Evolutionary conservation across 306 rosid species (phyloP).

Genomic region (Echinosophora koreensis): DNA sequence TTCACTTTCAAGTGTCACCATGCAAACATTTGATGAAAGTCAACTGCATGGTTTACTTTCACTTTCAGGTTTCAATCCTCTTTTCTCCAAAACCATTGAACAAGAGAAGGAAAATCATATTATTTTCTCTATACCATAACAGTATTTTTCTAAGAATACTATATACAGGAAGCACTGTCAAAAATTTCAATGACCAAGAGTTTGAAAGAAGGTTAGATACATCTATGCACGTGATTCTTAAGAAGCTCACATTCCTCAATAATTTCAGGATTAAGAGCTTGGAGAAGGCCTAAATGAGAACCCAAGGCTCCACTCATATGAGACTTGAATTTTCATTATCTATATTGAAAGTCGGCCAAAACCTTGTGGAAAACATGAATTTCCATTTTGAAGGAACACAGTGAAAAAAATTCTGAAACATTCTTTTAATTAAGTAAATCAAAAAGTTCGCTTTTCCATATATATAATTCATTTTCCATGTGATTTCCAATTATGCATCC

Average conservation of each 20-base stretch:
- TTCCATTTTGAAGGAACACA: constrained; percentile 24
- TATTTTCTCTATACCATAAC: constrained; percentile 7
- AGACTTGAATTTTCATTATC: constrained; percentile 16
- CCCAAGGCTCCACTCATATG: not conserved
- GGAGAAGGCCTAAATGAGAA: constrained; percentile 28
- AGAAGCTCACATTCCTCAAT: constrained; percentile 30
- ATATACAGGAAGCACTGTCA: not conserved
- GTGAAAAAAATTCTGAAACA: not conserved
- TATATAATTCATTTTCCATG: constrained; percentile 21
- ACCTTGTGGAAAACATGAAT: not conserved
- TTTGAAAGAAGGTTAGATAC: not conserved
- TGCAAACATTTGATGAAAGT: constrained; percentile 22
- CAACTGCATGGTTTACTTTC: constrained; percentile 35
- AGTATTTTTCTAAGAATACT: constrained; percentile 5
- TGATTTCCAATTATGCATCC: constrained; percentile 24
- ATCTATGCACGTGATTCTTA: constrained; percentile 6
- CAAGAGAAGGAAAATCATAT: constrained; percentile 14
- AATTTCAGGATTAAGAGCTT: not conserved
- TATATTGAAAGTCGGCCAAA: not conserved
- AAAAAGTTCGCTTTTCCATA: not conserved
- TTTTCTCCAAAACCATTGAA: constrained; percentile 6
- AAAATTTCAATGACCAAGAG: constrained; percentile 9
- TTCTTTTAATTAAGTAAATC: constrained; percentile 4
- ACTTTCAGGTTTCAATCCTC: constrained; percentile 25
- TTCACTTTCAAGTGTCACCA: constrained; percentile 7